Conservation (phyloP, 306 rosid genomes). For the Trifolium fragiferum region DNA sequence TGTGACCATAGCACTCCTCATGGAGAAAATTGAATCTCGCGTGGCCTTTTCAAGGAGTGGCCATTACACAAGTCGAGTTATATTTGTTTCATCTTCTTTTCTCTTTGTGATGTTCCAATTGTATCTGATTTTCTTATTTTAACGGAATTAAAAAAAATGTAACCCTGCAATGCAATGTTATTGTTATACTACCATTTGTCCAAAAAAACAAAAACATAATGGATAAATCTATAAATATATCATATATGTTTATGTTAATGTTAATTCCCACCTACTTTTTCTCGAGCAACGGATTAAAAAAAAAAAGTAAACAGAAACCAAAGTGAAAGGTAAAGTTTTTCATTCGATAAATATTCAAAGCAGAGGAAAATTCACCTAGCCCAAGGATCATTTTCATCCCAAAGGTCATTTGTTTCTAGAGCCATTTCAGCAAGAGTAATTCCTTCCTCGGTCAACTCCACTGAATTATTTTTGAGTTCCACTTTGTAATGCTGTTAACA, state of each 20-base stretch:
- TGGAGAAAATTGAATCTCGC: slow-evolving; percentile 11
- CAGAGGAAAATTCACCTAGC: slow-evolving; percentile 67
- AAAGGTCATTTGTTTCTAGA: slow-evolving; percentile 91
- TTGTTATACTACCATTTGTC: slow-evolving; percentile 21
- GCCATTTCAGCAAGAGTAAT: slow-evolving; percentile 93
- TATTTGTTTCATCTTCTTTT: slow-evolving; percentile 6
- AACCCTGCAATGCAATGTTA: slow-evolving; percentile 11
- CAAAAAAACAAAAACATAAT: slow-evolving; percentile 15
- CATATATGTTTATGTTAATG: no score
- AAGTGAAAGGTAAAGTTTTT: slow-evolving; percentile 27
- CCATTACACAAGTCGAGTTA: not conserved
- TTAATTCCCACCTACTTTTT: slow-evolving; percentile 15
- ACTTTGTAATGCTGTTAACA: slow-evolving; percentile 81
- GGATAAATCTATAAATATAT: slow-evolving; percentile 30
- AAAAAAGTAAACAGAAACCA: slow-evolving; percentile 28
- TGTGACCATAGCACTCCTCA: no score
- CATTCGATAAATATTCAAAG: slow-evolving; percentile 34
- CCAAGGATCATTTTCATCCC: slow-evolving; percentile 99
- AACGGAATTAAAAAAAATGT: not conserved
- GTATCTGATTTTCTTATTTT: slow-evolving; percentile 13
- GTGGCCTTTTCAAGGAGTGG: not conserved
- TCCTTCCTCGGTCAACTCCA: slow-evolving; percentile 96
- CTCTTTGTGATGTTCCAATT: slow-evolving; percentile 11
- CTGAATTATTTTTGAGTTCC: slow-evolving; percentile 91
- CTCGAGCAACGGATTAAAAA: slow-evolving; percentile 29